Base-by-base conservation (phyloP, 768 basidiomycete species). In the Postia placenta region DNA sequence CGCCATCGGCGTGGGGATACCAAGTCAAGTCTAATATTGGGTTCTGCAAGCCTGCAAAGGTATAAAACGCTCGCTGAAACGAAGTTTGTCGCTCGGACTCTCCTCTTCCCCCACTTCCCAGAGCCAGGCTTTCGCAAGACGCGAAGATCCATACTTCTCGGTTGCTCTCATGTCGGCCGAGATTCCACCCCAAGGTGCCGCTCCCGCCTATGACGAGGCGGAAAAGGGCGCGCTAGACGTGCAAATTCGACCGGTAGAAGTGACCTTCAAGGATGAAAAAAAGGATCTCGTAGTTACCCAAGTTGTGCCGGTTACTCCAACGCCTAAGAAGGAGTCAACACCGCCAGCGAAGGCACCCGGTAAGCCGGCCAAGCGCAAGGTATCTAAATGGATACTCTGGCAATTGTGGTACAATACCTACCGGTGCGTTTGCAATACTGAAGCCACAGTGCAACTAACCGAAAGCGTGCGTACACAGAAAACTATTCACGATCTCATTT, bases 361-460 rank as follows among this genome's bases (percentile, higher is more conserved):
- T 19, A 49, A 74, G 57, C 69, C 74, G 6, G 49, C 71, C 27
- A 82, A 78, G 71, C 75, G 73, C 63, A 75, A 79, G 59, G 73
- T 73, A 24, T 78, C 83, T 1, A 76, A 71, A 50, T 82, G 80
- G 71, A 74, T 83, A 30, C 62, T 72, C 41, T 80, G 81, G 62
- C 74, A 74, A 48, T 64, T 88, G 22, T 90, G 87, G 87, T 89
- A 82, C 65, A 86, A 91, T 57, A 83, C 81, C 0, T 90, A 91
- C 59, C 72, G 85, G 87, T 83, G 50, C 6, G 73, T n/a, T n/a
- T n/a, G n/a, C n/a, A n/a, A 74, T 83, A 30, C 62, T 72, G 40
- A 80, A 80, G 62, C 74, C 74, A 48, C 64, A 88, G 22, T 90
- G 87, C 87, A 89, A 82, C 65, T 86, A 91, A 57, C 82, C 81